phyloP scores from a whole-genome alignment of 371 early-diverging fungal species.

The Zopfochytrium polystomum region DNA sequence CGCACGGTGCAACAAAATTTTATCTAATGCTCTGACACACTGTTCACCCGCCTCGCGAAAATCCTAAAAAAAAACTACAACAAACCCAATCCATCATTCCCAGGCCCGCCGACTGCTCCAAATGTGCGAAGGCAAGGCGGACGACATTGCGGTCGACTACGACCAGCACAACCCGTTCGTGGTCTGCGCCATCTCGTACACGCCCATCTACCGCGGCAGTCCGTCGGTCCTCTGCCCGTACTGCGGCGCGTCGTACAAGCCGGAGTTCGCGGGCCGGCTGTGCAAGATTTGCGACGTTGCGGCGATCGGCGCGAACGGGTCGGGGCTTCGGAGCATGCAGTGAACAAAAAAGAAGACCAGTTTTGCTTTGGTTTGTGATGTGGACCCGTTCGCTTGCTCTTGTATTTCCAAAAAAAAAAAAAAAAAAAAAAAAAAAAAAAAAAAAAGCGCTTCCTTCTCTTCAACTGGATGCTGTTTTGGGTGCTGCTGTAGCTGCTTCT shows the following conservation, averaged over 20 bases:
- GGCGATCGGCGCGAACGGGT: constrained; percentile 44
- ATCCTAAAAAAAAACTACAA: neutral
- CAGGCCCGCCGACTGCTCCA: constrained; percentile 80
- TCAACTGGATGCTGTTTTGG: too few relatives aligned
- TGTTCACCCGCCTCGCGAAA: too few relatives aligned
- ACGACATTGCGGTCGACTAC: constrained; percentile 76
- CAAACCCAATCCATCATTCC: neutral
- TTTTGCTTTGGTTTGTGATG: too few relatives aligned
- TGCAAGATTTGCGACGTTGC: constrained; percentile 85
- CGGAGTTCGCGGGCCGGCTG: constrained; percentile 69
- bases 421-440: too few relatives aligned
- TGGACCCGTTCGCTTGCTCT: too few relatives aligned
- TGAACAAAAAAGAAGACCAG: too few relatives aligned
- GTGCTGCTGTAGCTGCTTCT: too few relatives aligned
- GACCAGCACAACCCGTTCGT: constrained; percentile 91
- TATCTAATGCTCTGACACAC: neutral
- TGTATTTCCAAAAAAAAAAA: too few relatives aligned
- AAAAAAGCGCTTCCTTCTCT: too few relatives aligned
- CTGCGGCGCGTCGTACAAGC: constrained; percentile 83
- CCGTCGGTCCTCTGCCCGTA: constrained; percentile 75
- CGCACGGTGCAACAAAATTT: neutral
- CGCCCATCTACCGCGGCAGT: constrained; percentile 85
- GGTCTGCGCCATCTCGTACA: constrained; percentile 72
- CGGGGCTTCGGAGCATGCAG: constrained; percentile 35
- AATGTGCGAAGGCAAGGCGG: constrained; percentile 72